A percentile compares a stretch with the other conserved stretches of the same genome.
Evolutionary conservation across 345 rosid genomes (phyloP).

Genomic region (Clausena lansium): DNA sequence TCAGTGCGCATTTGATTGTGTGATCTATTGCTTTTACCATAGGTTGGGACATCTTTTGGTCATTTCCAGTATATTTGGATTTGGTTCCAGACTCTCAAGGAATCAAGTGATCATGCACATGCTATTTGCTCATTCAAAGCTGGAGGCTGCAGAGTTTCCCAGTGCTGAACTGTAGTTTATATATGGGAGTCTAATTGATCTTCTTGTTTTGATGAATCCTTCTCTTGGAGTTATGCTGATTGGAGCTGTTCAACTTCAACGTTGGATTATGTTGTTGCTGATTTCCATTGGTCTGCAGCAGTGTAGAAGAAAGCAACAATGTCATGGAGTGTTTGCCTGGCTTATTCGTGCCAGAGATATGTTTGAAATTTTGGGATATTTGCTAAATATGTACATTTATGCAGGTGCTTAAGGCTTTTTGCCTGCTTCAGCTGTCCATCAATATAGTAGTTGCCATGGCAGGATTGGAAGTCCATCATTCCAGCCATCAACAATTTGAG

Average conservation of each 20-base stretch:
- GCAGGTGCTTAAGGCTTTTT: slow-evolving; percentile 56
- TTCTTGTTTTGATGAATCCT: slow-evolving; percentile 59
- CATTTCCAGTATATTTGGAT: slow-evolving; percentile 51
- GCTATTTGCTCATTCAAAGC: slow-evolving; percentile 37
- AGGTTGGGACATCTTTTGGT: slow-evolving; percentile 56
- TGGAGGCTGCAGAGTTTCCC: slow-evolving; percentile 56
- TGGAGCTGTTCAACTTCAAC: slow-evolving; percentile 59
- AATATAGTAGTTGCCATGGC: slow-evolving; percentile 39
- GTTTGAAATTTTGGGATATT: slow-evolving; percentile 22
- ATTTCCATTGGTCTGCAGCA: slow-evolving; percentile 56
- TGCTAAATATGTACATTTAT: slow-evolving; percentile 43
- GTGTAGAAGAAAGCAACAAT: slow-evolving; percentile 64
- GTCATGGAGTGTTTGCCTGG: slow-evolving; percentile 59
- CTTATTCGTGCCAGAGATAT: slow-evolving; percentile 50
- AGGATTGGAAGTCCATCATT: slow-evolving; percentile 20
- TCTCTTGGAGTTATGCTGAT: slow-evolving; percentile 61
- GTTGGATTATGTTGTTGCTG: slow-evolving; percentile 62
- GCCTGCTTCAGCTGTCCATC: slow-evolving; percentile 35
- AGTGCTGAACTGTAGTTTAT: slow-evolving; percentile 39
- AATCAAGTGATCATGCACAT: slow-evolving; percentile 51
- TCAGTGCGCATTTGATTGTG: slow-evolving; percentile 54
- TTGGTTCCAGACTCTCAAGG: slow-evolving; percentile 49
- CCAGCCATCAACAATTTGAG: slow-evolving; percentile 21
- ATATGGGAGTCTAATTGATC: slow-evolving; percentile 31
- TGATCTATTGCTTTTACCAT: slow-evolving; percentile 65